Evolutionary conservation across 495 filamentous ascomycete species (phyloP), one percentile per base, ranked within the genome.

Genomic region (Haplographium delicatum): DNA sequence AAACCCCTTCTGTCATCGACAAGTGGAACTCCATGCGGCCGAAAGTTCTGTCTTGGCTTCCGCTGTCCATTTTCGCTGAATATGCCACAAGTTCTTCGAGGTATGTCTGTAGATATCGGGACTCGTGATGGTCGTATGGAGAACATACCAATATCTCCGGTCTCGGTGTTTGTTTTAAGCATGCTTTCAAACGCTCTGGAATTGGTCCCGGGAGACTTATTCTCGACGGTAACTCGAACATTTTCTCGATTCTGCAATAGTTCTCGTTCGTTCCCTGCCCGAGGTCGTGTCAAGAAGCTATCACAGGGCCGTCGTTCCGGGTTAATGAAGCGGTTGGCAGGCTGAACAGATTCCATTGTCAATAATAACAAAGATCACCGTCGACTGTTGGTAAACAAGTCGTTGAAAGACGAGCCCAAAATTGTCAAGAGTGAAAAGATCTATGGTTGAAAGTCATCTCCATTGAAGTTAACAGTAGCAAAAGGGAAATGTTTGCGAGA

Each of bases 81-180:
- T 24, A 27, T n/a, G 40, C 30, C 27, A 31, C 7, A n/a, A 13
- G 30, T 24, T 42, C 50, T 54, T 47, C 52, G 39, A 5, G 60
- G 60, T 2, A 37, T 54, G 5, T 50, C 49, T n/a, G 59, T 47
- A 9, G 54, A 23, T 15, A 58, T 60, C 4, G 67, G 65, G 25
- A 78, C 59, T 9, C 75, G 69, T 27, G 71, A 61, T 4, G 76
- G 72, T 51, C 70, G 69, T 54, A 78, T 78, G 34, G 75, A 74
- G 50, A 85, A 80, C 39, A 76, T 65, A 6, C 79, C 82, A 41
- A 86, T 78, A 46, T 85, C 80, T 13, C 83, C 84, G 1, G 79
- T 77, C 63, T 87, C 84, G 0, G 83, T 87, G 0, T 74, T 82
- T 7, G 76, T 86, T 61, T 75, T 85, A 34, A 88, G 74, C 83